Evolutionary conservation across 345 rosid genomes (phyloP), one percentile per base, ranked within the genome.

Genomic region (Trapa bicornis): DNA sequence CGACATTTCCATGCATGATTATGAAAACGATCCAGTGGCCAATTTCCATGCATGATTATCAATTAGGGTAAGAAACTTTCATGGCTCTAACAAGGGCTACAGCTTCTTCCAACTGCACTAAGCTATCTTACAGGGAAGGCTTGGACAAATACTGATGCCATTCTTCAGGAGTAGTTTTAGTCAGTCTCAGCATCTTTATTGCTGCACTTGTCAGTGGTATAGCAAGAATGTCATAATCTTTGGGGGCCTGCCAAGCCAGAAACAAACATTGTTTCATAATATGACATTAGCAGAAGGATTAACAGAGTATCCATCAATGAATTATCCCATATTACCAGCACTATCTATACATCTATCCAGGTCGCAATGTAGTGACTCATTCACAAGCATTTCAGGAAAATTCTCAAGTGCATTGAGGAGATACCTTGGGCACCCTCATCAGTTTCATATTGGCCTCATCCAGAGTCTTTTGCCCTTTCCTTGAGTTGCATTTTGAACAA

Each of bases 401-500:
- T 9, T 58, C 12, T 58, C 16, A 10, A 32, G 15, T 8, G 32
- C 32, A 14, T 57, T 2, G 1, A 8, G 0, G 32, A 3, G 62
- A 57, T 82, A 92, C 98, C 93, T 83, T 88, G 53, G 97, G 97
- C 65, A 75, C 61, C 76, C 76, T 86, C 45, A 73, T 66, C 74
- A 92, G 84, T 77, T 85, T 81, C 93, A 89, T 88, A 68, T 86
- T 82, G 74, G 91, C 86, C 80, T 89, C 96, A 72, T 85, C 93
- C 13, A 75, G 61, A 68, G 91, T 89, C 76, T 84, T 89, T 10
- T 82, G 81, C 62, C 96, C 98, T 80, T 92, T 92, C 76, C 73
- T 85, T 22, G 88, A 82, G 75, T 92, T 89, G 81, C 98, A 89
- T 76, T 81, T 86, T 57, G 86, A 68, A 67, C 96, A 92, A 68